Percentiles rank a stretch among this genome's conserved stretches.
These are phyloP conservation scores for Coemansia sp. DNA, from an alignment of 192 early-diverging fungal genomes.

Conservation along the genomic window DNA sequence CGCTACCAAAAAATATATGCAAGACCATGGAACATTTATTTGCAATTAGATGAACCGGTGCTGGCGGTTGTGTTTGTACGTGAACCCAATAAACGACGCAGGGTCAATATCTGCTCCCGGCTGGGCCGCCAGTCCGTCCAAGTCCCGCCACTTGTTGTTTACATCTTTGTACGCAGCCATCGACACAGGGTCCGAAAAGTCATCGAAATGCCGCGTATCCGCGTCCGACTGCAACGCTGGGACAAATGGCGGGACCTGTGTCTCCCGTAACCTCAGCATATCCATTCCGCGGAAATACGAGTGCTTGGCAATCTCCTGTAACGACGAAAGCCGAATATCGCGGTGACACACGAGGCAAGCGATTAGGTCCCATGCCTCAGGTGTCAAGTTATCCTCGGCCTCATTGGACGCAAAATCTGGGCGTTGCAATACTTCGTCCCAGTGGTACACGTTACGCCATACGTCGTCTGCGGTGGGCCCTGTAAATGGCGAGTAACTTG, in stretches of 20 bases:
- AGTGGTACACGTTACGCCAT: constrained; percentile 86
- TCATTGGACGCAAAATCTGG: constrained; percentile 77
- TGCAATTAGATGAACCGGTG: constrained; percentile 22
- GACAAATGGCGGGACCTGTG: constrained; percentile 68
- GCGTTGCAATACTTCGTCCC: constrained; percentile 69
- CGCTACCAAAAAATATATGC: too few species aligned
- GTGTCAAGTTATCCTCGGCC: constrained; percentile 76
- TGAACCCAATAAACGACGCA: constrained; percentile 78
- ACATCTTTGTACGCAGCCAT: constrained; percentile 63
- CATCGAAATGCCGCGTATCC: constrained; percentile 83
- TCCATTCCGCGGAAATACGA: constrained; percentile 64
- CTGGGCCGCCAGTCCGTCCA: constrained; percentile 24
- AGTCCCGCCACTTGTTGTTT: constrained; percentile 54
- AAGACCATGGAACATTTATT: too few species aligned
- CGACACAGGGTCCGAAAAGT: constrained; percentile 61
- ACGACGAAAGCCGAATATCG: constrained; percentile 53
- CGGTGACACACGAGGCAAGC: constrained; percentile 58
- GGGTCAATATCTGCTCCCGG: constrained; percentile 34
- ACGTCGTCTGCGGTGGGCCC: constrained; percentile 67
- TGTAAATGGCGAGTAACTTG: constrained; percentile 75
- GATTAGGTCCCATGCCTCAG: constrained; percentile 76
- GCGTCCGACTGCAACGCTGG: constrained; percentile 66
- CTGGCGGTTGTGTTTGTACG: constrained; percentile 60
- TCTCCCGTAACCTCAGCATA: constrained; percentile 62
- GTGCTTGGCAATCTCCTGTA: constrained; percentile 60